phyloP scores from a whole-genome alignment of 371 early-diverging fungal genomes.

The Caulochytrium protostelioides region DNA sequence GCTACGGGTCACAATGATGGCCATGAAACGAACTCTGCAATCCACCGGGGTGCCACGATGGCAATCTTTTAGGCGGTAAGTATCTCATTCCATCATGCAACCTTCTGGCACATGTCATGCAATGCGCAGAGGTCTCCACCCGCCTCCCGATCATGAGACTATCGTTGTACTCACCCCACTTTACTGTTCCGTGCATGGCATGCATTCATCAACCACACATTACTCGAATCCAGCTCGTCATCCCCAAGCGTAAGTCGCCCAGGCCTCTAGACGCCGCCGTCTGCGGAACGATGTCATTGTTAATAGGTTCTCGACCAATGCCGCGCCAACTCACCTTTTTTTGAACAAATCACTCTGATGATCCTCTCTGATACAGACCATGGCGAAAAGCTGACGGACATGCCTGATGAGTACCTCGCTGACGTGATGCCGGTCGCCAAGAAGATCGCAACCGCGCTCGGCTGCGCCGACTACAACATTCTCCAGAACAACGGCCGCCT shows the following conservation, averaged over 20 bases:
- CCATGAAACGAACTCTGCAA: too few species aligned
- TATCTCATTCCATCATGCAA: too few species aligned
- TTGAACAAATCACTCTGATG: not conserved
- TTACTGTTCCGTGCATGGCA: too few species aligned
- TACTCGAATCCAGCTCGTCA: slow-evolving; percentile 35
- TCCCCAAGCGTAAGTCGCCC: slow-evolving; percentile 63
- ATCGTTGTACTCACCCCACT: not conserved
- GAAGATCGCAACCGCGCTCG: slow-evolving; percentile 42
- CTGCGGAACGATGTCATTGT: too few species aligned
- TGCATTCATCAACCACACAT: not conserved
- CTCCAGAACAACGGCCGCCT: slow-evolving; percentile 48
- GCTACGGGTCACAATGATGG: not conserved
- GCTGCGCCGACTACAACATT: slow-evolving; percentile 61
- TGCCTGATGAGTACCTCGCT: slow-evolving; percentile 61
- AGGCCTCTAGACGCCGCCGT: too few species aligned
- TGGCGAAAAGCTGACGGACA: slow-evolving; percentile 63
- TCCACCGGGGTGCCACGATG: too few species aligned
- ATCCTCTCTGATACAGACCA: slow-evolving; percentile 38
- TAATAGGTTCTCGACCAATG: too few species aligned
- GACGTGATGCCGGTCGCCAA: slow-evolving; percentile 56
- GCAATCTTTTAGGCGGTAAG: too few species aligned
- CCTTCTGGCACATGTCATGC: too few species aligned
- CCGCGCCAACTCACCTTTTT: too few species aligned
- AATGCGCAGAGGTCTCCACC: too few species aligned
- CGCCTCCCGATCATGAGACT: not conserved